Conservation (phyloP, 2,329 filamentous ascomycete species). For the Coniella lustricola region DNA sequence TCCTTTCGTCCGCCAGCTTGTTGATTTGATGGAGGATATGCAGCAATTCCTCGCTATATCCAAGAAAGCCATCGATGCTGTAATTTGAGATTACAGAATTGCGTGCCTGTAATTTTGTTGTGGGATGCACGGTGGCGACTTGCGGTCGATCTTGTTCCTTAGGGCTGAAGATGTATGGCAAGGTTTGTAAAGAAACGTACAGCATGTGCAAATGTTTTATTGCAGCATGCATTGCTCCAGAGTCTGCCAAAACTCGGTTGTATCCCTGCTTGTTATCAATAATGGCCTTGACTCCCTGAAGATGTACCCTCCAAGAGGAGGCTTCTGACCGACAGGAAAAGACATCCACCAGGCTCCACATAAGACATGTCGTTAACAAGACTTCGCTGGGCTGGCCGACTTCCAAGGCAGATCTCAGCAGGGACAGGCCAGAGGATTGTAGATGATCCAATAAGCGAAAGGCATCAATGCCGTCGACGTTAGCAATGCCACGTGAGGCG, state of each 20-base stretch:
- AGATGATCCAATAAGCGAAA: constrained; percentile 17
- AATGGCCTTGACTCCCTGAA: constrained; percentile 18
- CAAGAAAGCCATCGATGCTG: constrained; percentile 19
- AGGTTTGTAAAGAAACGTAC: constrained; percentile 18
- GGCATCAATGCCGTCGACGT: constrained; percentile 16
- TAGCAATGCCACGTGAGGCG: constrained; percentile 17
- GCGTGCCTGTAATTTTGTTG: neutral
- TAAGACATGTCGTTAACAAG: constrained; percentile 18
- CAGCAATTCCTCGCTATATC: constrained; percentile 20
- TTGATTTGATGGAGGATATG: constrained; percentile 19
- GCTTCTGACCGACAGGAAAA: constrained; percentile 18
- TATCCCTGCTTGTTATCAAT: constrained; percentile 14
- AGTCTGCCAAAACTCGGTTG: constrained; percentile 3
- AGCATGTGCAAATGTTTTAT: constrained; percentile 20
- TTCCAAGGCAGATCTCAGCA: constrained; percentile 15
- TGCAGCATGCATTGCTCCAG: constrained; percentile 11
- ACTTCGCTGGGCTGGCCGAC: constrained; percentile 15
- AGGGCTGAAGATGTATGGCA: constrained; percentile 17
- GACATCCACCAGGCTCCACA: constrained; percentile 21
- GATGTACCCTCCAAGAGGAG: constrained; percentile 19
- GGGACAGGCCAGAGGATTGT: constrained; percentile 17
- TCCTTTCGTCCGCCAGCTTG: constrained; percentile 3
- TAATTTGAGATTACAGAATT: neutral
- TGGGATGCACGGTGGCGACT: neutral
- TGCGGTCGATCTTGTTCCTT: neutral